Evolutionary conservation across 805 yeast species (phyloP), one percentile per base, ranked within the genome.

Genomic region (Pichia manshurica): DNA sequence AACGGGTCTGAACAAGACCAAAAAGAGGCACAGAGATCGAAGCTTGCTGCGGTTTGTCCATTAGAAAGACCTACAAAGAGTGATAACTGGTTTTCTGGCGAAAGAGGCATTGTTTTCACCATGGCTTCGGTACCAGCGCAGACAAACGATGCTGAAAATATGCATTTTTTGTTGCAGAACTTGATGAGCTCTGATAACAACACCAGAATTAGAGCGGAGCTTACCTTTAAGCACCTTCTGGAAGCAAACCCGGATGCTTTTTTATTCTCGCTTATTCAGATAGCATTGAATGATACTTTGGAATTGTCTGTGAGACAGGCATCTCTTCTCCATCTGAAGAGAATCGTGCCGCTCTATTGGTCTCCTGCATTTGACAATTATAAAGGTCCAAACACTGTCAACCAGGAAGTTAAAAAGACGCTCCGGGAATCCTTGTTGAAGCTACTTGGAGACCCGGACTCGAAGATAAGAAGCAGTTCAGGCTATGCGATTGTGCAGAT

Each of bases 401-500:
- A 67, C 10, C 79, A 73, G 42, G 75, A 73, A 0, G 66, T 71
- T 13, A 88, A 88, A 57, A 58, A 54, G 0, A 48, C 48, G 10
- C 70, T 86, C 5, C 72, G 96, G 49, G 53, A 66, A 1, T 61
- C 64, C 0, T 68, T 89, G 32, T 50, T 90, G 37, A 52, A 60
- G 3, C 61, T 87, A 28, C 69, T 78, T 17, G 70, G 69, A 6
- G 63, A 71, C 3, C 65, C 71, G 1, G 75, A 76, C 51, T 69
- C 84, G 9, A 86, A 83, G 56, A 68, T 90, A 15, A 72, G 87
- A 49, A 75, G 73, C 28, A 75, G 85, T 44, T 77, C 85, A 2
- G 80, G 90, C 1, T 82, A 87, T 53, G 82, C 86, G 15, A 77
- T 89, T 16, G 85, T 85, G 5, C 95, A 86, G 57, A 86, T 91